phyloP scores from a whole-genome alignment of 2,329 filamentous ascomycete species.

The Fusarium devonianum region DNA sequence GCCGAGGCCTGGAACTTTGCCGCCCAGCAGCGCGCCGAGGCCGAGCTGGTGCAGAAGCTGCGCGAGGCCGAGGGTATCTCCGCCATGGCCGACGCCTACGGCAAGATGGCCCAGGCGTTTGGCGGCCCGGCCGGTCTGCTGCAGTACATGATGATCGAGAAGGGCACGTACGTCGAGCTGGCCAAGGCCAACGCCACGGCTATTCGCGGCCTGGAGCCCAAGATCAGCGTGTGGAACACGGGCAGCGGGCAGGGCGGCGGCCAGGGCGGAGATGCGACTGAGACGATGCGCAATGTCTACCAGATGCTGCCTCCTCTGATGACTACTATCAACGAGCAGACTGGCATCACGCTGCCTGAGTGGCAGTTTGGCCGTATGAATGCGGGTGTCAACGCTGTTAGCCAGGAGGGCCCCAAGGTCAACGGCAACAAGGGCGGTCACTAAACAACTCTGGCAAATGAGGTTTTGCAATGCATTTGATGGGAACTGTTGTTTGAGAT shows the following conservation, averaged over 20 bases:
- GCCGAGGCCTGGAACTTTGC: constrained; percentile 51
- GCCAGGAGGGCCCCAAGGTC: constrained; percentile 33
- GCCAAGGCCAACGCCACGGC: constrained; percentile 80
- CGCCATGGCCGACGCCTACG: constrained; percentile 84
- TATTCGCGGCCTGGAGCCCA: constrained; percentile 79
- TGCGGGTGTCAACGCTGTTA: constrained; percentile 46
- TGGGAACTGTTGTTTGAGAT: background rate
- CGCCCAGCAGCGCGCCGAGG: constrained; percentile 62
- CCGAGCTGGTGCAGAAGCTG: constrained; percentile 65
- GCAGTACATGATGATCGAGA: constrained; percentile 88
- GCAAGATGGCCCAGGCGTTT: constrained; percentile 72
- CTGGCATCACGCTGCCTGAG: constrained; percentile 78
- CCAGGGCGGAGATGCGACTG: constrained; percentile 61
- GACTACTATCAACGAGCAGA: constrained; percentile 87
- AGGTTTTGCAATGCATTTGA: background rate
- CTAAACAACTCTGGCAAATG: too few relatives aligned
- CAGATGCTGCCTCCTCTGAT: constrained; percentile 84
- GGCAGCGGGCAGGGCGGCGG: constrained; percentile 57
- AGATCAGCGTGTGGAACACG: constrained; percentile 92
- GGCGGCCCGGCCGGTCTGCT: constrained; percentile 80
- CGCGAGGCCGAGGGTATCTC: constrained; percentile 79
- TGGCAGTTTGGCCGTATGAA: constrained; percentile 70
- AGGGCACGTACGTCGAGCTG: constrained; percentile 78
- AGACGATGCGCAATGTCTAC: constrained; percentile 77
- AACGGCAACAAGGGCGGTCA: constrained; percentile 34